Evolutionary conservation across 2,329 filamentous ascomycete species (phyloP), one percentile per base, ranked within the genome.

Genomic region (Mollisiaceae sp.): DNA sequence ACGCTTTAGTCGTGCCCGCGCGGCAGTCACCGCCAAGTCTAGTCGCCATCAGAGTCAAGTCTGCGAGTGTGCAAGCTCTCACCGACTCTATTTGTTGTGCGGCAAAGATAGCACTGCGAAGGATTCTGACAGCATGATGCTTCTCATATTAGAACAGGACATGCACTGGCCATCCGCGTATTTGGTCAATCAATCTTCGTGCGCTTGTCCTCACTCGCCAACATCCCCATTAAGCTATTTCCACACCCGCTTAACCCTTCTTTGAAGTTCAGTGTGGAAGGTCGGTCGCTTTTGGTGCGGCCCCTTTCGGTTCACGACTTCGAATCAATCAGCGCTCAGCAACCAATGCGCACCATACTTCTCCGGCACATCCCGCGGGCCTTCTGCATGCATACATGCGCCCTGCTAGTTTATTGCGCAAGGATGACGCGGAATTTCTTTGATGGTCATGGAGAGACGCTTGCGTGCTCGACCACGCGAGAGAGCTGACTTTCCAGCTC

Each of bases 311-410:
- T 55, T 39, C 32, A 32, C 22, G 52, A 52, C n/a, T 22, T 52
- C 9, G n/a, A n/a, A 24, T 60, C 56, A 59, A 60, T 64, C 62
- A 60, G 45, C 45, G 45, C 14, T 50, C 38, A 35, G 57, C 41
- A 41, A 41, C 50, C 36, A 43, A 50, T 63, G 62, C 45, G 55
- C 18, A 54, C 55, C 55, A 63, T 63, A 58, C 61, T 35, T 50
- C 39, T 56, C 45, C 63, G 63, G 63, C 59, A 60, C 22, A 47
- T 18, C 58, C 58, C 39, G 58, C 58, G n/a, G 50, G 24, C 35
- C 55, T 43, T 41, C 22, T 59, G 38, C 56, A 59, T 18, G 18
- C 14, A 32, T 5, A 6, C 36, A 22, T 39, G 27, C 20, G 47
- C 56, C 47, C 32, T 41, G 38, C 38, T 15, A 22, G 27, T 27